Evolutionary conservation across 305 asterid species (phyloP).

Genomic region (Lippia alba): DNA sequence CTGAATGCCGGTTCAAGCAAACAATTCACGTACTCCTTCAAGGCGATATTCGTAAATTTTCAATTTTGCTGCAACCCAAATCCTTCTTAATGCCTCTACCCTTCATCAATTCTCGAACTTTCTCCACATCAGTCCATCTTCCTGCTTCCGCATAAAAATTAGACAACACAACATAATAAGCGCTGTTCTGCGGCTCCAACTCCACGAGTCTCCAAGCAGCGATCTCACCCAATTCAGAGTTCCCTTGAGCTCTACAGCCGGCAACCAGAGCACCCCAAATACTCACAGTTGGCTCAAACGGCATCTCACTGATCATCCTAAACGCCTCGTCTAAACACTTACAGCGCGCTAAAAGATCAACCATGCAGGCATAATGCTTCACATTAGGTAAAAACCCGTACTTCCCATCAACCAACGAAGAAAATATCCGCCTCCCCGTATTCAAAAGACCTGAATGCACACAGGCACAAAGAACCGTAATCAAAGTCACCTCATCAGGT

Average conservation of each 20-base stretch:
- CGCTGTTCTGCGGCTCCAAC: constrained; percentile 49
- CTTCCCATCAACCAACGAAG: constrained; percentile 41
- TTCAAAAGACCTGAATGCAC: constrained; percentile 50
- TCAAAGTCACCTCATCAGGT: constrained; percentile 55
- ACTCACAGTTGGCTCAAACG: constrained; percentile 49
- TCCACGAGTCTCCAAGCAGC: constrained; percentile 61
- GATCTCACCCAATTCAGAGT: constrained; percentile 45
- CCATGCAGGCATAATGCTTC: constrained; percentile 56
- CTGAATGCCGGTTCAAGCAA: not conserved
- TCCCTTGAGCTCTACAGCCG: constrained; percentile 47
- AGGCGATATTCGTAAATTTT: constrained; percentile 13
- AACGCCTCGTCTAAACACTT: constrained; percentile 50
- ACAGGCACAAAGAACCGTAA: constrained; percentile 50
- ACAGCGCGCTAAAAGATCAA: constrained; percentile 55
- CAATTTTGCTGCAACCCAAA: constrained; percentile 50
- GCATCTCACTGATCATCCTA: constrained; percentile 48
- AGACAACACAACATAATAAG: constrained; percentile 51
- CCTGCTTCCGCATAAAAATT: constrained; percentile 56
- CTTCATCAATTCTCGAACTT: constrained; percentile 45
- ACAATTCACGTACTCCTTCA: constrained; percentile 28
- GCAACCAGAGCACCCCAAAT: constrained; percentile 57
- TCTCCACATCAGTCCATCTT: constrained; percentile 53
- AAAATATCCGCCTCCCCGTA: constrained; percentile 46
- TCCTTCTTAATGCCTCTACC: constrained; percentile 48
- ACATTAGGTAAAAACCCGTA: constrained; percentile 50